Evolutionary conservation across 2,329 filamentous ascomycete genomes (phyloP), one percentile per base, ranked within the genome.

Genomic region (Fusarium phyllophilum): DNA sequence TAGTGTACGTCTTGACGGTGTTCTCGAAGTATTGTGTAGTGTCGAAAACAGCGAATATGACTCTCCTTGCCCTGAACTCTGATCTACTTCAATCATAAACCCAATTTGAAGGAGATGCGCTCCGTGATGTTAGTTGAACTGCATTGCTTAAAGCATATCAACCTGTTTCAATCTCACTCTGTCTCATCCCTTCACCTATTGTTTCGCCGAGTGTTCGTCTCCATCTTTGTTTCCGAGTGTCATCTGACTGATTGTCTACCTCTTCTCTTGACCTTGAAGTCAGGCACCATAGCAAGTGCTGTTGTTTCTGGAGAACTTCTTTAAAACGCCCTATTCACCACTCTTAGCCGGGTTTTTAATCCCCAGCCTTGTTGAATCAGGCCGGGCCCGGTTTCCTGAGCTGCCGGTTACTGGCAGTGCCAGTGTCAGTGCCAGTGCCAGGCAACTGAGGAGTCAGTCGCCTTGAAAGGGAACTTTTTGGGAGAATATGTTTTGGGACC

Each of bases 381-480:
- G 15, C 34, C 12, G 36, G 26, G 38, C 36, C 51, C 8, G 34
- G 24, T 29, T 31, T 29, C 51, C 11, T 38, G 14, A 36, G n/a
- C 42, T 29, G 46, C 38, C 36, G 31, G 41, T 24, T 24, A 54
- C 33, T 70, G 59, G 18, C 67, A 65, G 15, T 44, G 64, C 5
- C 62, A 51, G 46, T 51, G 46, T 0, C 45, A 66, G 51, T 29
- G 63, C 15, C 61, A 66, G 67, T 70, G 67, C 59, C 13, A 70
- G 59, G 52, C 45, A 70, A 22, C 52, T 24, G 18, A 49, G 48
- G 22, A 38, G 39, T n/a, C 41, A 26, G 45, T 61, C 34, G 17
- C 36, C 18, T 15, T 15, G 20, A 33, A 58, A 64, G 41, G 5
- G 34, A 65, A 42, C 17, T 22, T 17, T 26, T 52, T 22, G 12